Evolutionary conservation across 306 rosid species (phyloP).

Genomic region (Quercus aquifolioides): DNA sequence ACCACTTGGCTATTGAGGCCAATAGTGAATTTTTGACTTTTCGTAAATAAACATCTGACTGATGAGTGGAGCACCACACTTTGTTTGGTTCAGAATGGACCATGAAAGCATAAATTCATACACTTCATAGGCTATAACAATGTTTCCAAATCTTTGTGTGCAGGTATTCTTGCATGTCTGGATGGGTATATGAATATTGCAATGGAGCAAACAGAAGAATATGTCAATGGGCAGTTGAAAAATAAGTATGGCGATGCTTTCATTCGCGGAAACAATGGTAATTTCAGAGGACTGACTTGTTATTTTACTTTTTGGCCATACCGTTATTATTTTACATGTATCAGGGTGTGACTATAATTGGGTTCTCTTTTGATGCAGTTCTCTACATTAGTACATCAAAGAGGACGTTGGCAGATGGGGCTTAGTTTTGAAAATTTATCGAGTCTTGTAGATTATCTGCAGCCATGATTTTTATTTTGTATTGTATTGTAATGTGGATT

Average conservation of each 20-base stretch:
- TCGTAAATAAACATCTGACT: neutral
- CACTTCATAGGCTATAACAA: neutral
- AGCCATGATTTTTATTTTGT: neutral
- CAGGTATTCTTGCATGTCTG: constrained; percentile 87
- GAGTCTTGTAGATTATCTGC: no score
- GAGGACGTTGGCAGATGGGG: no score
- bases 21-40: neutral
- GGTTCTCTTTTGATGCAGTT: no score
- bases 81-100: neutral
- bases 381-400: no score
- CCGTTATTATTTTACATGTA: neutral
- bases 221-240: constrained; percentile 88
- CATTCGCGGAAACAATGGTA: constrained; percentile 93
- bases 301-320: neutral
- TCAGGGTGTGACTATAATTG: neutral
- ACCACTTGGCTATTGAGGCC: neutral
- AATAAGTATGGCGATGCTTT: constrained; percentile 97
- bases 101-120: neutral
- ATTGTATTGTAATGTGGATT: neutral
- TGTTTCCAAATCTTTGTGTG: constrained; percentile 14
- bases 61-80: neutral
- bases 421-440: no score
- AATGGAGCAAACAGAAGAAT: constrained; percentile 99
- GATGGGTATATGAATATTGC: constrained; percentile 99
- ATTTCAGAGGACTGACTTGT: neutral